Conservation (phyloP, 2,329 filamentous ascomycete genomes). For the Fusarium keratoplasticum region DNA sequence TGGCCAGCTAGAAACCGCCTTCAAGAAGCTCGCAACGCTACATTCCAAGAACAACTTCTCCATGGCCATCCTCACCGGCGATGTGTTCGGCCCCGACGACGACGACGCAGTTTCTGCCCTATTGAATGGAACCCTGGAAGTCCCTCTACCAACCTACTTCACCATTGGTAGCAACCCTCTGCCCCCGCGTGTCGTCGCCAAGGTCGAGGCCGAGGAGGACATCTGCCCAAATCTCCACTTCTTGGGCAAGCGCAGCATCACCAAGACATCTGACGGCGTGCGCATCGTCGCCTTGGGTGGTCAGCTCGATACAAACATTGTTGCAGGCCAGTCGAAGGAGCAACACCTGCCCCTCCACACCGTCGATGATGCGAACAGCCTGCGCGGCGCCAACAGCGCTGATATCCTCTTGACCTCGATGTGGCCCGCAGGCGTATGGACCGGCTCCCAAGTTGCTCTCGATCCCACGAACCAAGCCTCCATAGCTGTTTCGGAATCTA, state of each 20-base stretch:
- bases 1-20: constrained; percentile 79
- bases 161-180: constrained; percentile 80
- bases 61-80: constrained; percentile 85
- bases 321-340: constrained; percentile 74
- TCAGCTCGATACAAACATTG: constrained; percentile 69
- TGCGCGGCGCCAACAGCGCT: constrained; percentile 80
- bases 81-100: constrained; percentile 77
- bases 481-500: constrained; percentile 69
- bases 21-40: constrained; percentile 82
- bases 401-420: constrained; percentile 89
- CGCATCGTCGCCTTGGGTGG: constrained; percentile 90
- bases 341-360: constrained; percentile 83
- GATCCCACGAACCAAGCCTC: constrained; percentile 63
- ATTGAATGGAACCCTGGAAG: constrained; percentile 75
- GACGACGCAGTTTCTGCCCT: constrained; percentile 73
- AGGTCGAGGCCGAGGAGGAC: constrained; percentile 77
- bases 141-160: constrained; percentile 92
- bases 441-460: constrained; percentile 73
- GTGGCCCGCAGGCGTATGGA: constrained; percentile 83
- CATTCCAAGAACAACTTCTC: constrained; percentile 91
- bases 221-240: constrained; percentile 93
- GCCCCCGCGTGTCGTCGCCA: constrained; percentile 76
- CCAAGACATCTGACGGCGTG: constrained; percentile 90
- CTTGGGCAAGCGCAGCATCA: constrained; percentile 85
- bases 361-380: constrained; percentile 77